A percentile compares a stretch with the other conserved stretches of the same genome.
Evolutionary conservation across 2,329 filamentous ascomycete genomes (phyloP).

Genomic region (Xylaria arbuscula): DNA sequence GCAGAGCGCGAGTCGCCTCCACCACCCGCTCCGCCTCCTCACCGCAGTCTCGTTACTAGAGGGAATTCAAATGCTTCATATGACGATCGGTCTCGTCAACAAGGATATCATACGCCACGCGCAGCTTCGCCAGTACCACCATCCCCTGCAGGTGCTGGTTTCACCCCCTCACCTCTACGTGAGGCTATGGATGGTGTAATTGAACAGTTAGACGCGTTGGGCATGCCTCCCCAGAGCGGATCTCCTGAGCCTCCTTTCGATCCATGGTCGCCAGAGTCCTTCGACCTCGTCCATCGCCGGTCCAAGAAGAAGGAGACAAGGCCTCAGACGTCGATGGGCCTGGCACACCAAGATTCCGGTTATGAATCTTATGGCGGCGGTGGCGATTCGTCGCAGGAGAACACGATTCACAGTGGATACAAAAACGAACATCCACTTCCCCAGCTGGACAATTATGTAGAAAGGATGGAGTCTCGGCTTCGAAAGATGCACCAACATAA

Average conservation of each 20-base stretch:
- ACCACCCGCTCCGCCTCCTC: slow-evolving; percentile 85
- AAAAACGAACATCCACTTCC: slow-evolving; percentile 69
- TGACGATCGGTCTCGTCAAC: slow-evolving; percentile 51
- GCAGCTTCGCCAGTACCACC: slow-evolving; percentile 73
- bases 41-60: slow-evolving; percentile 68
- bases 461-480: slow-evolving; percentile 89
- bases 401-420: slow-evolving; percentile 55
- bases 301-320: slow-evolving; percentile 55
- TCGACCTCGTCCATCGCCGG: slow-evolving; percentile 66
- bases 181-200: slow-evolving; percentile 99
- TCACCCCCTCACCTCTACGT: slow-evolving; percentile 90
- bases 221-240: slow-evolving; percentile 66
- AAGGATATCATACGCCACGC: slow-evolving; percentile 65
- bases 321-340: slow-evolving; percentile 80
- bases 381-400: slow-evolving; percentile 63
- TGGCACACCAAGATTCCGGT: slow-evolving; percentile 70
- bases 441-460: slow-evolving; percentile 85
- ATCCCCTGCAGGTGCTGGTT: slow-evolving; percentile 72
- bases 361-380: slow-evolving; percentile 67
- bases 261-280: slow-evolving; percentile 93
- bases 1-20: slow-evolving; percentile 69
- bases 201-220: slow-evolving; percentile 91
- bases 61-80: slow-evolving; percentile 52
- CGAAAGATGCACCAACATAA: slow-evolving; percentile 75
- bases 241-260: slow-evolving; percentile 70